phyloP scores from a whole-genome alignment of 306 rosid species.

The Malus fusca region DNA sequence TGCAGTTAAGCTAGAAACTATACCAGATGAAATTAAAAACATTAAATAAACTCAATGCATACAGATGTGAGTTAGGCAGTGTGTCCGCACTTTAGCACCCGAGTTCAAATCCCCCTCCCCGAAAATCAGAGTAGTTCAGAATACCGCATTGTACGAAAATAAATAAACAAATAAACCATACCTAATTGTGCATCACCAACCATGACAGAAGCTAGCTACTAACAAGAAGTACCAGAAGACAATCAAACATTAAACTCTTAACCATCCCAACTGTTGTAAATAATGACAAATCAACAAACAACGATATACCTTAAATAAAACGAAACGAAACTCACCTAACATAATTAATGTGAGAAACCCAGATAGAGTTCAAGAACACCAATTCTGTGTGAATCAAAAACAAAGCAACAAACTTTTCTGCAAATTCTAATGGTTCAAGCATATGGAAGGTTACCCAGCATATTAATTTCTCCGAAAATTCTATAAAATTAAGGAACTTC shows the following conservation, averaged over 20 bases:
- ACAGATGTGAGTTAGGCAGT: neutral
- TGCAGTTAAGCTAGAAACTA: conserved; percentile 15
- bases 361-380: neutral
- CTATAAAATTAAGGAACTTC: neutral
- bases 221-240: neutral
- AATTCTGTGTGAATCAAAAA: neutral
- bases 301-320: conserved; percentile 18
- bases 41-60: neutral
- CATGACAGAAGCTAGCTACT: neutral
- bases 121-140: no score
- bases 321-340: conserved; percentile 9
- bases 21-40: neutral
- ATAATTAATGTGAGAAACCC: conserved; percentile 4
- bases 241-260: conserved; percentile 23
- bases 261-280: conserved; percentile 39
- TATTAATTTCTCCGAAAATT: neutral
- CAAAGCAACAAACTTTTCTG: neutral
- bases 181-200: conserved; percentile 5
- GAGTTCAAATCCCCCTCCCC: no score
- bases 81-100: no score
- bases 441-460: neutral
- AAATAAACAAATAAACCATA: conserved; percentile 2
- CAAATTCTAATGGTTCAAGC: neutral
- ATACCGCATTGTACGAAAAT: no score
- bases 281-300: conserved; percentile 34